Conservation (phyloP, 2,329 filamentous ascomycete genomes). For the Fusarium chlamydosporum region DNA sequence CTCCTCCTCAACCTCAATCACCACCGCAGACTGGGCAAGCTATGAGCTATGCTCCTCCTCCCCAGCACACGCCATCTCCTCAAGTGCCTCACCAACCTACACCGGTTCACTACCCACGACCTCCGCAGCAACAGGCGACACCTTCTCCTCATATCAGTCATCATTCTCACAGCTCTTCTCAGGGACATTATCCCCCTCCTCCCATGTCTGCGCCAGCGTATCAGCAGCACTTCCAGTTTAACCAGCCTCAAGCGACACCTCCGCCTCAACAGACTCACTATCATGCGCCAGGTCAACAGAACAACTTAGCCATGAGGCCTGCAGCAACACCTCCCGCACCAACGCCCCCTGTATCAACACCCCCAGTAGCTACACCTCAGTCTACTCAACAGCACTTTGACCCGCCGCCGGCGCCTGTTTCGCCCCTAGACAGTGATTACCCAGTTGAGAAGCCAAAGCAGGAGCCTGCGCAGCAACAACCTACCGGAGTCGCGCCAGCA, state of each 20-base stretch:
- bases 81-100: slow-evolving; percentile 42
- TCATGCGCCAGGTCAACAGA: slow-evolving; percentile 43
- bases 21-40: slow-evolving; percentile 53
- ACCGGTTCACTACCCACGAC: slow-evolving; percentile 40
- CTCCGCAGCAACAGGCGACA: slow-evolving; percentile 47
- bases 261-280: slow-evolving; percentile 47
- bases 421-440: slow-evolving; percentile 46
- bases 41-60: slow-evolving; percentile 46
- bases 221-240: slow-evolving; percentile 47
- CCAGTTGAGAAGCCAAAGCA: slow-evolving; percentile 52
- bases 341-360: slow-evolving; percentile 48
- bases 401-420: slow-evolving; percentile 46
- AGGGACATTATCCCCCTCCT: slow-evolving; percentile 44
- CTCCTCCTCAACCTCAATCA: slow-evolving; percentile 56
- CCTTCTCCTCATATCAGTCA: slow-evolving; percentile 45
- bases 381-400: slow-evolving; percentile 49
- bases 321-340: slow-evolving; percentile 45
- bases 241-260: slow-evolving; percentile 46
- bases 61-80: slow-evolving; percentile 48
- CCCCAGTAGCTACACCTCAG: slow-evolving; percentile 46
- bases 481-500: slow-evolving; percentile 50
- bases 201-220: slow-evolving; percentile 43
- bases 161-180: slow-evolving; percentile 42
- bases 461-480: slow-evolving; percentile 32
- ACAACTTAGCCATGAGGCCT: slow-evolving; percentile 41